Evolutionary conservation across 2,329 filamentous ascomycete species (phyloP), one percentile per base, ranked within the genome.

Genomic region (Claviceps sp.): DNA sequence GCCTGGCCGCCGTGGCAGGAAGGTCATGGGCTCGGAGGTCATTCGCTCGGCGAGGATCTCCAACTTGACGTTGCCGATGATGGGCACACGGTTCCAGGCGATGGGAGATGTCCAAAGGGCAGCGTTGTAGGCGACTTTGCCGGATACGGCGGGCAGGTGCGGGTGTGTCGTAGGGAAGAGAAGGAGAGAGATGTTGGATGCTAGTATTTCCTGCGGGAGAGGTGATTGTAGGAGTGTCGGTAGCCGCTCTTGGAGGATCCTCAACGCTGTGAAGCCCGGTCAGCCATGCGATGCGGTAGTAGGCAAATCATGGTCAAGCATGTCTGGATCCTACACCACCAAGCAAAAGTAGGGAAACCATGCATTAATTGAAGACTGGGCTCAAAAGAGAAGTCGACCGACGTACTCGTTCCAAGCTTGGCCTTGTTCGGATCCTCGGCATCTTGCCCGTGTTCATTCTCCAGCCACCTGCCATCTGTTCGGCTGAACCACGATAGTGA

Each of bases 91-190:
- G 62, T 94, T 94, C 93, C 93, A 98, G 34, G 90, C 91, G 49
- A 98, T 85, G 0, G 93, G 93, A 0, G 90, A 89, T 0, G 93
- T 96, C 90, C 90, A 97, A 40, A 98, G 74, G 2, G 93, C 93
- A 18, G 93, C 91, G 38, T 86, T 86, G 67, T 98, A 98, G 47
- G 89, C 85, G 38, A 96, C 85, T 47, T 87, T 82, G 50, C 93
- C 93, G 30, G 87, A 88, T 42, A 97, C 93, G n/a, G 82, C 86
- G 37, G 93, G 93, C 2, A 98, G 86, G 65, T 91, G 85, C 2
- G 87, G 88, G 62, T 94, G 87, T 0, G 87, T 93, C 30, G 81
- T 80, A 40, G 82, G 82, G 65, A 86, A 86, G 57, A 86, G 78
- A 64, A 83, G 78, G 43, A 85, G 78, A 8, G 79, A 78, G 67